These are phyloP conservation scores for Podospora pseudoanserina DNA, from an alignment of 495 filamentous ascomycete genomes.

Conservation along the genomic window DNA sequence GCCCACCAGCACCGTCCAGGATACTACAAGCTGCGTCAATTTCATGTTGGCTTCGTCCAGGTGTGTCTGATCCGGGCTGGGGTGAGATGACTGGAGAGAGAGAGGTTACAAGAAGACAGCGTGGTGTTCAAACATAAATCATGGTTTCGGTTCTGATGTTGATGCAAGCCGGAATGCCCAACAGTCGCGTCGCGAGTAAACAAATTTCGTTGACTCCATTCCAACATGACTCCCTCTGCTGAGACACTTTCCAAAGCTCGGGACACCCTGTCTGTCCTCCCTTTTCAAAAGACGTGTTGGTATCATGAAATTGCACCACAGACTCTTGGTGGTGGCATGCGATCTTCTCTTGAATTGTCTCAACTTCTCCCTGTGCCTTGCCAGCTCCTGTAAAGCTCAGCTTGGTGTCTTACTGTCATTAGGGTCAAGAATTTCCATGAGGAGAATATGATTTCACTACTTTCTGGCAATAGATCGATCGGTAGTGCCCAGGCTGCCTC, in stretches of 20 bases:
- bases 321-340: background rate
- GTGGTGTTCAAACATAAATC: background rate
- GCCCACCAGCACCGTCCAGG: background rate
- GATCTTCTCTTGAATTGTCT: background rate
- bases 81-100: background rate
- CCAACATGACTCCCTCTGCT: background rate
- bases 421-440: background rate
- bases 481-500: background rate
- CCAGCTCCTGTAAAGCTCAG: background rate
- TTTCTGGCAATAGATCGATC: background rate
- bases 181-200: background rate
- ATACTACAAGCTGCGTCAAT: background rate
- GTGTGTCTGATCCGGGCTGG: background rate
- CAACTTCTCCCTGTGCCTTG: background rate
- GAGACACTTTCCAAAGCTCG: background rate
- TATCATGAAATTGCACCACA: background rate
- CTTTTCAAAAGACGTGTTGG: background rate
- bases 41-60: background rate
- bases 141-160: background rate
- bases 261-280: background rate
- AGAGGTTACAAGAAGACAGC: background rate
- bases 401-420: background rate
- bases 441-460: background rate
- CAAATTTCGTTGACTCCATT: background rate
- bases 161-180: conserved; percentile 1